Evolutionary conservation across 2,329 filamentous ascomycete genomes (phyloP), one percentile per base, ranked within the genome.

Genomic region (Sporothrix curviconia): DNA sequence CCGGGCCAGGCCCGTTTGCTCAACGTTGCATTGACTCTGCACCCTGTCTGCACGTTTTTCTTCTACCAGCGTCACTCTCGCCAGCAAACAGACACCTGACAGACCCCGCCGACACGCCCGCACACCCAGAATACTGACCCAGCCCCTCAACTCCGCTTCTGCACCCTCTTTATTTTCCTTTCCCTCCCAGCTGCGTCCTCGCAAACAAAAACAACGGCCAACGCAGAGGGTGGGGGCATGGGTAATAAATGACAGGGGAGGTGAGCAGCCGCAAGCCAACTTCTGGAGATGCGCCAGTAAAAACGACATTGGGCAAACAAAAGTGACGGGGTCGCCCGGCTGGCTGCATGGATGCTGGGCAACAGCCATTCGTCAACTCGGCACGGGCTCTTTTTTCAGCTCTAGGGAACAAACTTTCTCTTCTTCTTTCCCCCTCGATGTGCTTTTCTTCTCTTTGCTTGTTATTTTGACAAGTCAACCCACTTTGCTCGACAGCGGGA

Each of bases 301-400:
- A 34, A 40, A 43, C 28, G 25, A 43, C n/a, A 32, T n/a, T n/a
- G n/a, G n/a, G n/a, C n/a, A n/a, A 17, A 43, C 6, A 43, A 54
- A 51, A 34, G 15, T n/a, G 37, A 24, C 28, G 14, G 25, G 37
- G n/a, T 54, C 51, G 51, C 24, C 39, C 43, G 51, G 51, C 17
- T 54, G 51, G 51, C 28, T 54, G 51, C 51, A 54, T 54, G 28
- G 28, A 17, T 30, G n/a, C 25, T 54, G 51, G 39, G 14, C 51
- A 34, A 28, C 17, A 43, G 51, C 39, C 39, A 54, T 54, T 54
- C 51, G 39, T 22, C 51, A 19, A 43, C 25, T n/a, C n/a, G n/a
- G n/a, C n/a, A 17, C 28, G 6, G 14, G 24, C n/a, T 12, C 14
- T 17, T 28, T 15, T 39, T 51, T 15, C 11, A 3, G 22, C 14